phyloP scores from a whole-genome alignment of 345 rosid species.

The Ailanthus altissimus region DNA sequence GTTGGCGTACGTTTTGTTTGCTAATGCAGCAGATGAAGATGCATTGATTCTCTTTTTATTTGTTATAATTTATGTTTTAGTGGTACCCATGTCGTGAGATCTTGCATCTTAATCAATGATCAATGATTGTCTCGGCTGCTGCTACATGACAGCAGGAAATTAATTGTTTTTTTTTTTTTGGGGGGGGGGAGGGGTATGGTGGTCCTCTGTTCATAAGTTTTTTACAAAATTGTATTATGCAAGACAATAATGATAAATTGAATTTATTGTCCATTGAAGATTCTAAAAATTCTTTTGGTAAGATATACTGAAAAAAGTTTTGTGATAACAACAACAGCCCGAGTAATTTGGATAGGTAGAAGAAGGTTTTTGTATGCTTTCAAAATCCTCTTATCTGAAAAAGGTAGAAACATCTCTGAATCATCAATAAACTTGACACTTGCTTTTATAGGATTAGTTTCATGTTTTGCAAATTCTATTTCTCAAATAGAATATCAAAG shows the following conservation, averaged over 20 bases:
- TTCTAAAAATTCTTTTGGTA: background rate
- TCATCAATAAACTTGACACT: background rate
- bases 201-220: background rate
- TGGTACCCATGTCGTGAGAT: background rate
- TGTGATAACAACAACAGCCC: background rate
- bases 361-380: background rate
- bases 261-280: background rate
- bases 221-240: background rate
- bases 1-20: background rate
- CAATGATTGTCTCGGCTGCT: background rate
- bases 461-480: background rate
- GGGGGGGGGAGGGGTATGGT: too few species aligned
- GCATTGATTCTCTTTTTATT: background rate
- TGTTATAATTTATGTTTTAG: conserved; percentile 7
- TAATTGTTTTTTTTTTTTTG: too few species aligned
- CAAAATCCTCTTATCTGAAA: background rate
- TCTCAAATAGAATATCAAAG: background rate
- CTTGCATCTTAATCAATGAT: background rate
- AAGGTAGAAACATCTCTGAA: background rate
- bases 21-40: background rate
- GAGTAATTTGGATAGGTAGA: background rate
- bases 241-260: background rate
- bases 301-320: background rate
- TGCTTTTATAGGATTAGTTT: background rate
- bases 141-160: background rate